Base-by-base conservation (phyloP, 805 yeast species). In the Candida ovalis region DNA sequence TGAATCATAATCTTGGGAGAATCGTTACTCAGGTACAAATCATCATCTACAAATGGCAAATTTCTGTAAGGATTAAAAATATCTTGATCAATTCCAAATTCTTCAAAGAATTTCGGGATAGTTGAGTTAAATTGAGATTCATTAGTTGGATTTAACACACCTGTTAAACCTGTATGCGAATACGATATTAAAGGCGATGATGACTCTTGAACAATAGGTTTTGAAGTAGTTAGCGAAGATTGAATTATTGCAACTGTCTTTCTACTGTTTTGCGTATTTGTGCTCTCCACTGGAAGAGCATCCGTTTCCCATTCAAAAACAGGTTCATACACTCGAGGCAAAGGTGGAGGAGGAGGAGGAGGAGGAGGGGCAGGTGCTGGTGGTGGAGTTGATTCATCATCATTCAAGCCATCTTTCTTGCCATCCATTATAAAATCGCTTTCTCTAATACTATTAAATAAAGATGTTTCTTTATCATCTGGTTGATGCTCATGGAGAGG, bases 41-140 rank as follows among this genome's bases (percentile, higher is more conserved):
- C 63, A 27, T 48, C 41, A 28, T 52, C 50, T 4, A 59, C 44
- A 13, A 49, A 44, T 6, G 65, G 65, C 40, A 62, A 51, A 43
- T 57, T 46, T 19, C 48, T 51, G 50, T 58, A 59, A 7, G 58
- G 57, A 43, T 52, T 54, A 42, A 55, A 57, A 3, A 52, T 55
- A 23, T 36, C 45, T 27, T 44, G 36, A 2, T 35, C 10, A 32
- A 28, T 24, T 3, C 35, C 37, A 22, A 10, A n/a, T 13, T n/a
- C 21, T 3, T 18, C 22, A 6, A 6, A 6, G 5, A 17, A n/a
- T 21, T 10, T 15, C 12, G 17, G 6, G 17, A 15, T 10, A 4
- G 38, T 35, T 17, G 38, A 35, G 12, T 35, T 35, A 17, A 6
- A 6, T 17, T 17, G 4, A 17, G 38, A 35, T 7, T 21, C 38